A percentile compares a stretch with the other conserved stretches of the same genome.
phyloP scores from a whole-genome alignment of 2,329 filamentous ascomycete genomes.

The Colletotrichum musae region DNA sequence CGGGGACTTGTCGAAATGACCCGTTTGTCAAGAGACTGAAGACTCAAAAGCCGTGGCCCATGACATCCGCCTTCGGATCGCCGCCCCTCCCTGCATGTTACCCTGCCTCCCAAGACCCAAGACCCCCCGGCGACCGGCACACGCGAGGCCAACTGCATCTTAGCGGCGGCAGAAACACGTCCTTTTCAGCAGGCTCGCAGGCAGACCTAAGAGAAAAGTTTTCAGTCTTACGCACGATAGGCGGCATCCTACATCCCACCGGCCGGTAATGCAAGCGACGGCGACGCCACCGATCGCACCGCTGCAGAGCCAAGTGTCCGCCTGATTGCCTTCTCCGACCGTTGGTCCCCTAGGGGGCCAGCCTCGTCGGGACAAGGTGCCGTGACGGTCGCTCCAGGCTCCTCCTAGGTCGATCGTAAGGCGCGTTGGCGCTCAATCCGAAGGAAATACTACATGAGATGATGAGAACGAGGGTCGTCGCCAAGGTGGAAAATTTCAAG shows the following conservation, averaged over 20 bases:
- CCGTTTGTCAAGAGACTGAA: too few relatives aligned
- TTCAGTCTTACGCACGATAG: not conserved
- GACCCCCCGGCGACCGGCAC: not conserved
- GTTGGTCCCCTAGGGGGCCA: not conserved
- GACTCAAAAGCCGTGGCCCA: too few relatives aligned
- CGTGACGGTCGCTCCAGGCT: too few relatives aligned
- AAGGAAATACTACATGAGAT: not conserved
- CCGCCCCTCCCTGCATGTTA: slow-evolving; percentile 1
- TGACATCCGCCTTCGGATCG: not conserved
- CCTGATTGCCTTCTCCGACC: slow-evolving; percentile 4
- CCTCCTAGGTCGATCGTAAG: too few relatives aligned
- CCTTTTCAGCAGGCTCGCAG: not conserved
- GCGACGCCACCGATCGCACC: slow-evolving; percentile 14
- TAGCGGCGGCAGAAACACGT: too few relatives aligned
- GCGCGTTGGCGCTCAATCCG: too few relatives aligned
- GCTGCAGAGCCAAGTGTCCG: slow-evolving; percentile 8
- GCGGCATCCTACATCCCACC: slow-evolving; percentile 10
- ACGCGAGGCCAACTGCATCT: not conserved
- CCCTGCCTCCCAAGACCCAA: not conserved
- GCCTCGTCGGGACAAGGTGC: not conserved
- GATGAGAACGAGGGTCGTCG: not conserved
- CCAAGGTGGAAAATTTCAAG: slow-evolving; percentile 4
- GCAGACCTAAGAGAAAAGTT: not conserved
- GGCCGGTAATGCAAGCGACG: not conserved
- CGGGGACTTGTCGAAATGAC: too few relatives aligned